phyloP scores from a whole-genome alignment of 2,329 filamentous ascomycete species.

The Alternaria metachromatica region DNA sequence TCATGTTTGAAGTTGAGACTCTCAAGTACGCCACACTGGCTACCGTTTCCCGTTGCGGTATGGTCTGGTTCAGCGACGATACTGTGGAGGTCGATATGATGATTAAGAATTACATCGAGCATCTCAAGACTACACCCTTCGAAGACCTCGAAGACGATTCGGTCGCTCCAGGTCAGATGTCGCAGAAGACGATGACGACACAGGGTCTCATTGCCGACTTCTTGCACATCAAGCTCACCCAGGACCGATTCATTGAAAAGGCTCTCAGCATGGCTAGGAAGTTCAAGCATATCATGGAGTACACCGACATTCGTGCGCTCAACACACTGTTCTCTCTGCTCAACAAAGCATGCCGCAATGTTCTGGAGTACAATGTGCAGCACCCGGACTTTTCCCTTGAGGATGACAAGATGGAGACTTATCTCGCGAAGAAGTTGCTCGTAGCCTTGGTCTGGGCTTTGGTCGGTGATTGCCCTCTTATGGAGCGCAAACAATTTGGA shows the following conservation, averaged over 20 bases:
- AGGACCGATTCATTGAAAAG: conserved; percentile 80
- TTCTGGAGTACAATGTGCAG: conserved; percentile 94
- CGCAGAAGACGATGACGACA: conserved; percentile 73
- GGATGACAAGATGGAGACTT: conserved; percentile 85
- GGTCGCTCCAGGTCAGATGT: conserved; percentile 63
- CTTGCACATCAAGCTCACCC: conserved; percentile 75
- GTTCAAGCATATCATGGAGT: conserved; percentile 98
- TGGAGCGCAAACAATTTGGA: conserved; percentile 87
- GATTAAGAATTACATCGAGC: conserved; percentile 87
- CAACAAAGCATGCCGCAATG: conserved; percentile 89
- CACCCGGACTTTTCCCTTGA: conserved; percentile 94
- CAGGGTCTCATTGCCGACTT: conserved; percentile 82
- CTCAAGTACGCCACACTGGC: conserved; percentile 96
- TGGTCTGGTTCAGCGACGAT: conserved; percentile 99
- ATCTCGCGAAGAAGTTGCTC: conserved; percentile 90
- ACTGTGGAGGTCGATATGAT: conserved; percentile 93
- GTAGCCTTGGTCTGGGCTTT: conserved; percentile 94
- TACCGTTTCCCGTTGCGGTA: conserved; percentile 99
- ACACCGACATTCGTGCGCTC: conserved; percentile 86
- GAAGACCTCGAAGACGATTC: conserved; percentile 96
- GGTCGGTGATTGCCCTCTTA: conserved; percentile 89
- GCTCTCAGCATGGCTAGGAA: conserved; percentile 76
- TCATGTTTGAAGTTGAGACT: conserved; percentile 99
- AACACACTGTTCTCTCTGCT: conserved; percentile 94
- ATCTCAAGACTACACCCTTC: conserved; percentile 81